Evolutionary conservation across 768 basidiomycete genomes (phyloP).

Genomic region (Amanita phalloides): DNA sequence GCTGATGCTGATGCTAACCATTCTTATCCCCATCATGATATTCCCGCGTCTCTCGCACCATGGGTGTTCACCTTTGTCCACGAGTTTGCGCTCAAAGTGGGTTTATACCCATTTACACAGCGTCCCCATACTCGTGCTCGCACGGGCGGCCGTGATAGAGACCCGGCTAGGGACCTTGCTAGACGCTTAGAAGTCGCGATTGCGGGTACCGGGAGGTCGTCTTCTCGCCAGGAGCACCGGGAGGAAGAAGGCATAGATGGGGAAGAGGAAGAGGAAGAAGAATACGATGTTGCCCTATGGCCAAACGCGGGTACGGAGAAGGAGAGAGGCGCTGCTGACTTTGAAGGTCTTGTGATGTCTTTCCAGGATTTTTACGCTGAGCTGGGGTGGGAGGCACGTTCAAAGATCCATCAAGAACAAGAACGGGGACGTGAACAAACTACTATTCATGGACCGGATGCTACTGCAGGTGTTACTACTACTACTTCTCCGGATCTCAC

Average conservation of each 20-base stretch:
- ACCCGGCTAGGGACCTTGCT: background rate
- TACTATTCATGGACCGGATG: background rate
- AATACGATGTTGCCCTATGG: slow-evolving; percentile 31
- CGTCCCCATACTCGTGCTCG: background rate
- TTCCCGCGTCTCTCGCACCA: slow-evolving; percentile 11
- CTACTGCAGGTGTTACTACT: background rate
- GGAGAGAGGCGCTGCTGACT: slow-evolving; percentile 25
- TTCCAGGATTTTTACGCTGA: slow-evolving; percentile 64
- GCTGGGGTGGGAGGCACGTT: slow-evolving; percentile 45
- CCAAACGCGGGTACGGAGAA: slow-evolving; percentile 6
- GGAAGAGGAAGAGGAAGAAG: slow-evolving; percentile 14
- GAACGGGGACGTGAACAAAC: slow-evolving; percentile 16
- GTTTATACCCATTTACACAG: slow-evolving; percentile 49
- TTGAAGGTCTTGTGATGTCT: slow-evolving; percentile 38
- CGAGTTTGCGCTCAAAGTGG: slow-evolving; percentile 41
- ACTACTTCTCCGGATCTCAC: background rate
- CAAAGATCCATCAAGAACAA: slow-evolving; percentile 26
- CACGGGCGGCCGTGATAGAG: background rate
- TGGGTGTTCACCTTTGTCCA: slow-evolving; percentile 56
- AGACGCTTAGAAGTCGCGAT: background rate
- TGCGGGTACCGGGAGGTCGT: background rate
- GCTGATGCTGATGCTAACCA: too few species aligned
- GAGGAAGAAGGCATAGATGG: slow-evolving; percentile 9
- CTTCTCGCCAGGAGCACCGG: background rate
- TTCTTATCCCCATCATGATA: too few species aligned